Evolutionary conservation across 2,329 filamentous ascomycete genomes (phyloP).

Genomic region (Thielaviopsis euricoi): DNA sequence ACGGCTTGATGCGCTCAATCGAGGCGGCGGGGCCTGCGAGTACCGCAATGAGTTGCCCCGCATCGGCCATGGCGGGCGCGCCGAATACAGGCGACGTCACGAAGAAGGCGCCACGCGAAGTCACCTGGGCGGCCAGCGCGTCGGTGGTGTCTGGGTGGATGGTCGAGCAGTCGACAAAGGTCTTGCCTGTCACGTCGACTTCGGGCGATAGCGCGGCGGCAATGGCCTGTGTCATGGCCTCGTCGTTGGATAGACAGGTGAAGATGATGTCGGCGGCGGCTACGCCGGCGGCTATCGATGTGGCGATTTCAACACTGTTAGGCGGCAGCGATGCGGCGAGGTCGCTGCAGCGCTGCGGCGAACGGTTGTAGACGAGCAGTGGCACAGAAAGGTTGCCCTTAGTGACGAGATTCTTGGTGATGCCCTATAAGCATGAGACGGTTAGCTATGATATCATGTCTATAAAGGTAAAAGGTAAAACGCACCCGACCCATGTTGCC

Average conservation of each 20-base stretch:
- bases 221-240: constrained; percentile 49
- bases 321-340: constrained; percentile 42
- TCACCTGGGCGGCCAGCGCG: constrained; percentile 40
- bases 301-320: constrained; percentile 46
- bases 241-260: constrained; percentile 64
- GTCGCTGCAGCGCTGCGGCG: constrained; percentile 45
- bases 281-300: constrained; percentile 49
- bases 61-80: constrained; percentile 52
- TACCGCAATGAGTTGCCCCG: constrained; percentile 55
- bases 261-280: constrained; percentile 62
- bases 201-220: constrained; percentile 33
- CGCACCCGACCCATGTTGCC: constrained; percentile 75
- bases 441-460: not conserved
- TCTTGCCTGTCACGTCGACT: constrained; percentile 45
- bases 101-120: constrained; percentile 49
- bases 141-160: constrained; percentile 71
- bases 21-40: constrained; percentile 46
- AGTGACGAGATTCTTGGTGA: constrained; percentile 67
- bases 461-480: constrained; percentile 11
- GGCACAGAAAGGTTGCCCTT: constrained; percentile 59
- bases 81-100: constrained; percentile 58
- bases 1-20: constrained; percentile 50
- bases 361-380: constrained; percentile 69
- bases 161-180: constrained; percentile 78
- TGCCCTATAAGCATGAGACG: constrained; percentile 50